Base-by-base conservation (phyloP, 1,284 basidiomycete genomes). In the Ustilago vetiveriae region DNA sequence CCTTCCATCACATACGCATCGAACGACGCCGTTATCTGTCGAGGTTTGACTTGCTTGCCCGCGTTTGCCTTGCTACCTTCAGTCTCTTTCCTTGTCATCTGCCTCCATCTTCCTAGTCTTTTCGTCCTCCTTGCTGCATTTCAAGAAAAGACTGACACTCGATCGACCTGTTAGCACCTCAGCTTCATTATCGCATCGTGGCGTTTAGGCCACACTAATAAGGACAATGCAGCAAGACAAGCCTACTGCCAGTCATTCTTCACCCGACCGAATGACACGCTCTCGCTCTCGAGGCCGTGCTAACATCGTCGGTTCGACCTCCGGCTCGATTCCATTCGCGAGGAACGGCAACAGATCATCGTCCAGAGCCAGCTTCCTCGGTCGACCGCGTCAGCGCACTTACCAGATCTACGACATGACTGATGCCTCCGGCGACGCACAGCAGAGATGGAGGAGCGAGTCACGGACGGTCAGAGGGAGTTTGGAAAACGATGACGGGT, bases 321-420 rank as follows among this genome's bases (percentile, higher is more conserved):
- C 62, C 3, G 43, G 48, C 14, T n/a, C n/a, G n/a, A n/a, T n/a
- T n/a, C 54, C 54, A 11, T 21, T 46, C 6, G 41, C 55, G 0
- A 33, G 62, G 8, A 50, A 54, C 26, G 38, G 1, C 50, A 64
- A 52, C 35, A 51, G 59, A n/a, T 69, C 66, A 5, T 53, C 54
- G 0, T 64, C 66, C 4, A 46, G 66, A 33, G 66, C 66, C 2
- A 69, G 66, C 36, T 69, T 69, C 37, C 42, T 69, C 2, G 66
- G 66, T 29, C 41, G 66, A 35, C 52, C 66, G 10, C 66, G 66
- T 7, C 59, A 59, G 17, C 54, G 66, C 10, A 47, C 63, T 27
- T 69, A 69, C 24, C 59, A 69, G 38, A 62, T 58, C 51, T 63
- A 63, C 26, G 30, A 52, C 8, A 44, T 39, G 5, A 21, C 32